Base-by-base conservation (phyloP, 495 filamentous ascomycete species). In the Penicillium argentinense region DNA sequence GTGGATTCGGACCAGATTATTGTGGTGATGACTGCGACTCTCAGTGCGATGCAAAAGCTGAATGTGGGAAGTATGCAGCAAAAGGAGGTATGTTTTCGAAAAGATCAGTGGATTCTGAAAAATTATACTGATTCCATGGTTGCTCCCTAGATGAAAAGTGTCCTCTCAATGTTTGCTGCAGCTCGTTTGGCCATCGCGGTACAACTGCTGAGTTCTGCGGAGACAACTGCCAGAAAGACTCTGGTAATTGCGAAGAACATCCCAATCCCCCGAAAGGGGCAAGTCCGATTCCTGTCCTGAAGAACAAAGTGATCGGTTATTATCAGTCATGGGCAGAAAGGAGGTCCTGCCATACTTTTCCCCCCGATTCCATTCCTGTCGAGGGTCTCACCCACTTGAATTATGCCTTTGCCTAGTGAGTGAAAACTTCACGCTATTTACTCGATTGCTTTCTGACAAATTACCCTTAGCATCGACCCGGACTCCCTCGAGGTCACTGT, bases 371-470 rank as follows among this genome's bases (percentile, higher is more conserved):
- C 9, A 51, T 68, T 4, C 39, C 42, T 1, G 9, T 32, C 14
- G 34, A 40, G 9, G 38, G 26, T 6, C 63, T 56, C 42, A 77
- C 72, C 4, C 74, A 80, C 51, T 44, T 79, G 5, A 65, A 67
- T 55, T 71, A 64, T 34, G 69, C 77, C 0, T 81, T 79, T 53
- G 66, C 64, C 0, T 45, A 38, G n/a, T n/a, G n/a, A n/a, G n/a
- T n/a, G n/a, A n/a, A n/a, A n/a, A n/a, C n/a, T n/a, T n/a, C n/a
- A n/a, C n/a, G n/a, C n/a, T n/a, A n/a, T n/a, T n/a, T n/a, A n/a
- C n/a, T n/a, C n/a, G n/a, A n/a, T n/a, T n/a, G n/a, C n/a, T n/a
- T n/a, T n/a, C n/a, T n/a, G n/a, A n/a, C n/a, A n/a, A n/a, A 26
- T 26, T 26, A 5, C 5, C 25, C 25, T 26, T 11, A 26, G n/a